Evolutionary conservation across 129 eudicot species (phyloP), one percentile per base, ranked within the genome.

Genomic region (Lactuca sativa): DNA sequence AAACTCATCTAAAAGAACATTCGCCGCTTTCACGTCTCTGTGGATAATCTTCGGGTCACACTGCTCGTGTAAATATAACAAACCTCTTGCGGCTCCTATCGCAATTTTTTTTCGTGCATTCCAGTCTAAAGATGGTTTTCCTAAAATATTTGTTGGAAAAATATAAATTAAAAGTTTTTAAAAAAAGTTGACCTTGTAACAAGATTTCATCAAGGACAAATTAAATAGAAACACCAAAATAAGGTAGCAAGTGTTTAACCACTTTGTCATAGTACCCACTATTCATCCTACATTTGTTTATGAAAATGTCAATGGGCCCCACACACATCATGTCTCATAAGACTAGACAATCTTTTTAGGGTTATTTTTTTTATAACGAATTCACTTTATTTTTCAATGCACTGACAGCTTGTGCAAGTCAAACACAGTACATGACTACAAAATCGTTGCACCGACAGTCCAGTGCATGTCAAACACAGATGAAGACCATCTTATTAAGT

Each of bases 11-110:
- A 92, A 63, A 5, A 92, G 84, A 15, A 92, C 84, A 70, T 92
- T 92, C 15, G 98, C 98, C 11, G 98, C 98, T 76, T 92, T 92
- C 25, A 92, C 98, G 55, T 92, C 98, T 71, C 98, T 70, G 73
- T 92, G 98, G 49, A 92, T 92, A 43, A 92, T 89, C 73, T 92
- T 92, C 8, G 98, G 98, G 83, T 92, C 98, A 67, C 98, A 92
- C 76, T 92, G 98, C 71, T 92, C 98, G 62, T 92, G 98, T 33
- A 92, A 80, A 75, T 92, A 92, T 37, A 92, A 73, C 14, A 92
- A 72, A 11, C 96, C 98, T 55, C 98, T 73, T 58, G 98, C 96
- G 41, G 96, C 91, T 55, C 98, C 98, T 1, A 92, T 84, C 13
- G 98, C 96, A 4, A 92, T 86, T 80, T 85, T 75, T 79, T 92